Base-by-base conservation (phyloP, 129 eudicot species). In the Flaveria sonorensis region DNA sequence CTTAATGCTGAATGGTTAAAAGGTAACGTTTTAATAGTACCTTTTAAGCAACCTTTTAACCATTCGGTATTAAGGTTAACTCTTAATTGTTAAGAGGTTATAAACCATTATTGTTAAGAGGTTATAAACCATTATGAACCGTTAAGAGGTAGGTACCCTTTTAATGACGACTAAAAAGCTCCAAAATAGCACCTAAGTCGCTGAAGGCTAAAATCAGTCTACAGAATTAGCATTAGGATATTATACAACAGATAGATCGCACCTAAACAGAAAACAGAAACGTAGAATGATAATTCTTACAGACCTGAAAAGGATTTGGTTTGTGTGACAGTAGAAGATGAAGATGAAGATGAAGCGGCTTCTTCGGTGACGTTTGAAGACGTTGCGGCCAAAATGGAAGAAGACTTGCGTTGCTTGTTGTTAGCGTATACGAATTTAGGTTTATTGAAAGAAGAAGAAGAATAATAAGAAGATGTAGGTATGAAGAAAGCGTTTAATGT, bases 261-360 rank as follows among this genome's bases (percentile, higher is more conserved):
- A 15, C 18, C 10, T 1, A 32, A 57, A 61, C 61, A 15, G 72
- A 75, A n/a, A 55, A 45, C n/a, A 57, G 32, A 78, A 76, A 60
- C 59, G 68, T 18, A 42, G 11, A 45, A 43, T 43, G 39, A 39
- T 55, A 55, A 71, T 36, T 47, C 7, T 10, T 8, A 13, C 13
- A 69, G 63, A 82, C 91, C 91, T 80, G 91, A 10, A 75, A 84
- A 83, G 45, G 85, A 64, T 39, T 80, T 75, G 71, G 81, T 7
- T 79, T 74, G 73, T 56, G 84, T 72, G 42, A 77, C 14, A 14
- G 82, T 16, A 20, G 88, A 65, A 74, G 79, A 40, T 21, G 70
- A 73, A 71, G 76, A 16, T 24, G 72, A 52, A 21, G 60, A 53
- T 50, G 76, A 63, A 57, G 69, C 24, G 0, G 73, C 70, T 11